phyloP scores from a whole-genome alignment of 495 filamentous ascomycete species.

The Aspergillus funiculosus region DNA sequence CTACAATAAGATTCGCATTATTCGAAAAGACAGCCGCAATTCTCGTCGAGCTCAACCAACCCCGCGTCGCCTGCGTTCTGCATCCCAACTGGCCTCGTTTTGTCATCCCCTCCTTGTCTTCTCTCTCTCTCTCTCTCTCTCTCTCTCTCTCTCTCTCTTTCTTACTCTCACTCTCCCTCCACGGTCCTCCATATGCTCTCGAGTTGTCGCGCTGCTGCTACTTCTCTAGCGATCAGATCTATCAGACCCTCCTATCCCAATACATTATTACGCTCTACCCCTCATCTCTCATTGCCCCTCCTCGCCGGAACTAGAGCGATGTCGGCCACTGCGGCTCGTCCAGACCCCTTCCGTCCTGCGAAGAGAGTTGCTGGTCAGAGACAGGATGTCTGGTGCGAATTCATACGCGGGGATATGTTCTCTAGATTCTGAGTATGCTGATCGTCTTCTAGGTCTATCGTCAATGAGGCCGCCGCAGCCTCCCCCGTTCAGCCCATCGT shows the following conservation, averaged over 20 bases:
- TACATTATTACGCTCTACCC: conserved; percentile 16
- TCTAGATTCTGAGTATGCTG: conserved; percentile 6
- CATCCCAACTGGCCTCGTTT: no score
- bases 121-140: background rate
- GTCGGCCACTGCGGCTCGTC: conserved; percentile 39
- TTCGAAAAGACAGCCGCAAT: no score
- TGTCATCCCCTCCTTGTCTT: background rate
- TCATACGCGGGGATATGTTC: no score
- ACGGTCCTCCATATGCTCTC: conserved; percentile 13
- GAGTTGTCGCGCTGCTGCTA: conserved; percentile 1
- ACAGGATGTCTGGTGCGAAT: conserved; percentile 96
- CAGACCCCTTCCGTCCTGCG: conserved; percentile 63
- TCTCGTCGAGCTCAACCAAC: no score
- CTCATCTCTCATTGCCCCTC: conserved; percentile 21
- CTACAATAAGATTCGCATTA: no score
- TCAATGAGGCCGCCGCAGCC: conserved; percentile 84
- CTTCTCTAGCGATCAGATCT: conserved; percentile 4
- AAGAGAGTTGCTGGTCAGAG: conserved; percentile 69
- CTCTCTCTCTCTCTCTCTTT: conserved; percentile 2
- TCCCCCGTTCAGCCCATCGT: conserved; percentile 88
- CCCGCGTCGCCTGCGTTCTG: no score
- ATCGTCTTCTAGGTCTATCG: conserved; percentile 62
- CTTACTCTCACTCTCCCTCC: background rate
- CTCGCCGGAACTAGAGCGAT: conserved; percentile 31
- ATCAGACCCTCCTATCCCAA: conserved; percentile 7